Evolutionary conservation across 2,329 filamentous ascomycete species (phyloP), one percentile per base, ranked within the genome.

Genomic region (Exophiala calicioides): DNA sequence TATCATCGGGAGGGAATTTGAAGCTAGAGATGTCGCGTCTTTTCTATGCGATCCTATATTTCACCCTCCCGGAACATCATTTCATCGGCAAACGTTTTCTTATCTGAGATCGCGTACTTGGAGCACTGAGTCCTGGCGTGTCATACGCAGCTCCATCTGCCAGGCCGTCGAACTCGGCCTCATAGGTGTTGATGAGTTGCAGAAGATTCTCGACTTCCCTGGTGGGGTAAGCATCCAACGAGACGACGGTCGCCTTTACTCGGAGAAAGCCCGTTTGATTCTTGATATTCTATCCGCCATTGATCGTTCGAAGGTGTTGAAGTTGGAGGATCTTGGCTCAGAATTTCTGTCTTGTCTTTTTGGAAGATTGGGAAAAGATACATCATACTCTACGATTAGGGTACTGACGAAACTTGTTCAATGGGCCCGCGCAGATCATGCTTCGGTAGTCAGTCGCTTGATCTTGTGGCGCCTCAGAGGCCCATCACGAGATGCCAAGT

Each of bases 41-140:
- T 56, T 52, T 36, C 44, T 59, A 8, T 39, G 43, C 21, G 57
- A 58, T 23, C 57, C 57, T 8, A 40, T 20, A 9, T 53, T 56
- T 32, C 54, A 59, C 38, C 51, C 51, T 16, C 26, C 51, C 1
- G 55, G 53, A 5, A 44, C 51, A 27, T 53, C 53, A 21, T 51
- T 41, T 42, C 52, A 44, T 43, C 32, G 21, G 20, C 31, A 45
- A 36, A 42, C 49, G 20, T 13, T 46, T 8, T 36, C 40, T n/a
- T 27, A 21, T 19, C 18, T 49, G 3, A 13, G 48, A 15, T 15
- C 10, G 19, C 41, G 20, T 21, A 26, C 36, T 12, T 52, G 50
- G 50, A 29, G 39, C 15, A 26, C 20, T 5, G 12, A 42, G 23
- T 43, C 39, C 12, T 53, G 47, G 52, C 29, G 40, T 15, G 20